Conservation (phyloP, 192 early-diverging fungal genomes). For the Nowakowskiella sp. region DNA sequence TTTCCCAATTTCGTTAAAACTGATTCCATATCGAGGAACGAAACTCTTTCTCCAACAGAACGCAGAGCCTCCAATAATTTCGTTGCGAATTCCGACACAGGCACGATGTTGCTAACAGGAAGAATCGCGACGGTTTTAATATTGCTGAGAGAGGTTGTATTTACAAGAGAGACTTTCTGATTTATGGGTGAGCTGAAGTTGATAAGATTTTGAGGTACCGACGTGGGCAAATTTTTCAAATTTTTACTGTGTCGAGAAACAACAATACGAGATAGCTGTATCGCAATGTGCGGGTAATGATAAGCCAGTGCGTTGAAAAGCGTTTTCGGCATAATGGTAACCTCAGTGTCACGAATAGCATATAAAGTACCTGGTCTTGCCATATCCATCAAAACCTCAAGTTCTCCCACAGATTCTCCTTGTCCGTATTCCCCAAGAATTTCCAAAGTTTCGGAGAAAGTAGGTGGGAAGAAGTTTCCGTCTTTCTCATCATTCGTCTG, state of each 20-base stretch:
- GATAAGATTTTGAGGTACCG: no score
- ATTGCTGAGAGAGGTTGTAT: conserved; percentile 90
- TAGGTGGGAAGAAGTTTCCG: neutral
- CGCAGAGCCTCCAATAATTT: conserved; percentile 66
- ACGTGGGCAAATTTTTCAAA: no score
- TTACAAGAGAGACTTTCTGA: conserved; percentile 10
- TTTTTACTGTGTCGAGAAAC: conserved; percentile 49
- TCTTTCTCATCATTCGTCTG: no score
- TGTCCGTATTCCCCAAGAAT: conserved; percentile 91
- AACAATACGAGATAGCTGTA: conserved; percentile 84
- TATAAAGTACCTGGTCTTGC: conserved; percentile 80
- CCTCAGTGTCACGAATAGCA: conserved; percentile 94
- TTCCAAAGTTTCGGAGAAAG: conserved; percentile 51
- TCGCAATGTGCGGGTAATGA: conserved; percentile 83
- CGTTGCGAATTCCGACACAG: conserved; percentile 81
- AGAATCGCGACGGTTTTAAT: conserved; percentile 91
- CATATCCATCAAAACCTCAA: conserved; percentile 75
- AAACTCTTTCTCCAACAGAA: conserved; percentile 59
- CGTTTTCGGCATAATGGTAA: conserved; percentile 90
- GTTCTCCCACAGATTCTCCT: conserved; percentile 91
- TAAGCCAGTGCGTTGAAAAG: conserved; percentile 87
- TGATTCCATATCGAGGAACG: conserved; percentile 70
- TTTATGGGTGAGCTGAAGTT: no score
- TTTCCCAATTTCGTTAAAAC: conserved; percentile 77
- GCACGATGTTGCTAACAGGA: conserved; percentile 73